Evolutionary conservation across 2,329 filamentous ascomycete species (phyloP).

Genomic region (Trichophyton simii): DNA sequence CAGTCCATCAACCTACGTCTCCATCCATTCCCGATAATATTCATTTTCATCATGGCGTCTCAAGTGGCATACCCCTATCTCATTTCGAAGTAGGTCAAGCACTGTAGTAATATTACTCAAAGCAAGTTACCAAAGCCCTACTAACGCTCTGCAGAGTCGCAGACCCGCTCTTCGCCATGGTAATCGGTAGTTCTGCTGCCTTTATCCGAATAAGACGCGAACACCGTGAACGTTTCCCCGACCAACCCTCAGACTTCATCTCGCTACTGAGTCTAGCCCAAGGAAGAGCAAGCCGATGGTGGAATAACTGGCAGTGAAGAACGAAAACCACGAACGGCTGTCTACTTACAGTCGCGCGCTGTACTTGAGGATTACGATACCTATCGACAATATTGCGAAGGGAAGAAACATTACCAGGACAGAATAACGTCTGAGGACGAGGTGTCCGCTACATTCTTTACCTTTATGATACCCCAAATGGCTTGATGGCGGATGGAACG

Average conservation of each 20-base stretch:
- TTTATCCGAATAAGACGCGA: slow-evolving; percentile 43
- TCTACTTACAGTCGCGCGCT: background rate
- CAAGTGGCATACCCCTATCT: slow-evolving; percentile 5
- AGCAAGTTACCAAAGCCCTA: background rate
- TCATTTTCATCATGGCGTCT: slow-evolving; percentile 3
- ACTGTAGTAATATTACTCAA: background rate
- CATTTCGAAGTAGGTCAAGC: slow-evolving; percentile 6
- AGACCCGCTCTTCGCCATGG: slow-evolving; percentile 43
- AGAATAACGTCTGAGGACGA: background rate
- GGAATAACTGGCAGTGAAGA: slow-evolving; percentile 23
- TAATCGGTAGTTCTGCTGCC: slow-evolving; percentile 43
- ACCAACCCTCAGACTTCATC: slow-evolving; percentile 23
- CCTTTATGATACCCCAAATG: background rate
- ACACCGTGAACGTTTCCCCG: slow-evolving; percentile 36
- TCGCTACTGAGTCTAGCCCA: slow-evolving; percentile 21
- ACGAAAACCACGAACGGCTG: background rate
- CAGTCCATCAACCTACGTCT: background rate
- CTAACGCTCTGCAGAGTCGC: slow-evolving; percentile 29
- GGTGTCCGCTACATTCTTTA: background rate
- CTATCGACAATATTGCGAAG: background rate
- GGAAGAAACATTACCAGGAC: background rate
- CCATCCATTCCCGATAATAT: background rate
- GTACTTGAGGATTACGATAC: background rate
- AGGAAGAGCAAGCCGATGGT: slow-evolving; percentile 27
- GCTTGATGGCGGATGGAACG: background rate